These are phyloP conservation scores for Fomitopsis pinicola DNA, from an alignment of 1,284 basidiomycete genomes.

Conservation along the genomic window DNA sequence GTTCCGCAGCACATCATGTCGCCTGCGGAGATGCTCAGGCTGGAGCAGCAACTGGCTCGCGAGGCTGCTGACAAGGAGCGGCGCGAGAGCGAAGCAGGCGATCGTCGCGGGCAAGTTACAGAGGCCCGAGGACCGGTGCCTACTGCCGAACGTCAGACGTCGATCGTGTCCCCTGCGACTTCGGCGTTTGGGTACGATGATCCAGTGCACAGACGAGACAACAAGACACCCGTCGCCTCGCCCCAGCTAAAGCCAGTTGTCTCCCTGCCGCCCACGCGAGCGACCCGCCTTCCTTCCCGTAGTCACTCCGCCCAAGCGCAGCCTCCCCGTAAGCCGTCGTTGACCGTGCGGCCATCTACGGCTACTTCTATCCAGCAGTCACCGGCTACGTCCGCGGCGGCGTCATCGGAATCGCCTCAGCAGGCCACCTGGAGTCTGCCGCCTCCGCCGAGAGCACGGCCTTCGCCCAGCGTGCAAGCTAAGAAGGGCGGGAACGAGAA, in stretches of 20 bases:
- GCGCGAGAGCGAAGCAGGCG: slow-evolving; percentile 21
- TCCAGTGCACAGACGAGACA: background rate
- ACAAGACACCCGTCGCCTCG: background rate
- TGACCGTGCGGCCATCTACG: slow-evolving; percentile 24
- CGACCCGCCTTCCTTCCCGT: slow-evolving; percentile 12
- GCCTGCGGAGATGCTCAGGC: slow-evolving; percentile 55
- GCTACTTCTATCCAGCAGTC: slow-evolving; percentile 19
- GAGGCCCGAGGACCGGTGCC: slow-evolving; percentile 7
- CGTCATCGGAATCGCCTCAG: slow-evolving; percentile 18
- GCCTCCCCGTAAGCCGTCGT: slow-evolving; percentile 8
- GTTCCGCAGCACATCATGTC: slow-evolving; percentile 62
- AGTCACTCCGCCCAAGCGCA: slow-evolving; percentile 16
- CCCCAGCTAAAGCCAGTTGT: background rate
- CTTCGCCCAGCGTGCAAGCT: slow-evolving; percentile 14
- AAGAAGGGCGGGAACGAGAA: slow-evolving; percentile 16
- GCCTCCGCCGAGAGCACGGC: slow-evolving; percentile 33
- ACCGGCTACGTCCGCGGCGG: slow-evolving; percentile 13
- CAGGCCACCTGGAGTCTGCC: slow-evolving; percentile 23
- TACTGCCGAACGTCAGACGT: slow-evolving; percentile 18
- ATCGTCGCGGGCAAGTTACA: slow-evolving; percentile 4
- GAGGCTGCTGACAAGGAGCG: background rate
- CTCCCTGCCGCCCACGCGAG: slow-evolving; percentile 1
- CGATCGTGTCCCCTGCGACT: slow-evolving; percentile 20
- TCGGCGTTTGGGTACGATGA: slow-evolving; percentile 17
- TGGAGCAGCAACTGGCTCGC: slow-evolving; percentile 39